These are phyloP conservation scores for Discostella stelligeroides DNA, from an alignment of 108 stramenopile species.

Conservation along the genomic window DNA sequence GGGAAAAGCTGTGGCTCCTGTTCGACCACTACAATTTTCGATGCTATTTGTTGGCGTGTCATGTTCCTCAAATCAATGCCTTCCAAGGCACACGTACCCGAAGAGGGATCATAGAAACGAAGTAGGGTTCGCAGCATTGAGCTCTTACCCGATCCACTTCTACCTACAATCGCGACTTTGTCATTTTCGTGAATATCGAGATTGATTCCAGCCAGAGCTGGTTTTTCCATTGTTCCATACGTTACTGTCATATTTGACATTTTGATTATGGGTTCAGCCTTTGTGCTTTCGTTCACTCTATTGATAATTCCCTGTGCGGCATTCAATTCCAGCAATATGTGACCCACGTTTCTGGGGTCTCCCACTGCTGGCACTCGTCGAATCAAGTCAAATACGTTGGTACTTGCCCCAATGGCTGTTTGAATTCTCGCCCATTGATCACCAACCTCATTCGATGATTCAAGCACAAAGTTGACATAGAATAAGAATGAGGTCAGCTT, in stretches of 20 bases:
- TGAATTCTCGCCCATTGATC: constrained; percentile 91
- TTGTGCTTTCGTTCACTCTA: constrained; percentile 9
- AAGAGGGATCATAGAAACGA: constrained; percentile 94
- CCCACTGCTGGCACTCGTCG: constrained; percentile 65
- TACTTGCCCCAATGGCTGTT: constrained; percentile 78
- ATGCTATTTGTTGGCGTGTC: constrained; percentile 73
- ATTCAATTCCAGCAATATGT: constrained; percentile 41
- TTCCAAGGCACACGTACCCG: constrained; percentile 75
- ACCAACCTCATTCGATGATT: constrained; percentile 84
- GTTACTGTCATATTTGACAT: constrained; percentile 66
- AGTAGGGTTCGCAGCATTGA: constrained; percentile 85
- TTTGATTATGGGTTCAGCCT: constrained; percentile 52
- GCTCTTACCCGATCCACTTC: constrained; percentile 92
- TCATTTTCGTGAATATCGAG: constrained; percentile 86
- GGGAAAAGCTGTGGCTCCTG: constrained; percentile 94
- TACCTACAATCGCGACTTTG: constrained; percentile 92
- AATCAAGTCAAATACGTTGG: constrained; percentile 84
- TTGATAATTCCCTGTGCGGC: constrained; percentile 34
- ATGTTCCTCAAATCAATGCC: constrained; percentile 80
- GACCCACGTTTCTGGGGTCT: constrained; percentile 55
- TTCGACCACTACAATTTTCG: constrained; percentile 76
- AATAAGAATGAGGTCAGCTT: constrained; percentile 82
- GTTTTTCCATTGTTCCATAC: constrained; percentile 74
- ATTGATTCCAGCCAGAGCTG: constrained; percentile 66
- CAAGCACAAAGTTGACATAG: constrained; percentile 82